Percentiles rank a stretch among this genome's conserved stretches.
Evolutionary conservation across 192 early-diverging fungal genomes (phyloP).

Genomic region (Podila clonocystis): DNA sequence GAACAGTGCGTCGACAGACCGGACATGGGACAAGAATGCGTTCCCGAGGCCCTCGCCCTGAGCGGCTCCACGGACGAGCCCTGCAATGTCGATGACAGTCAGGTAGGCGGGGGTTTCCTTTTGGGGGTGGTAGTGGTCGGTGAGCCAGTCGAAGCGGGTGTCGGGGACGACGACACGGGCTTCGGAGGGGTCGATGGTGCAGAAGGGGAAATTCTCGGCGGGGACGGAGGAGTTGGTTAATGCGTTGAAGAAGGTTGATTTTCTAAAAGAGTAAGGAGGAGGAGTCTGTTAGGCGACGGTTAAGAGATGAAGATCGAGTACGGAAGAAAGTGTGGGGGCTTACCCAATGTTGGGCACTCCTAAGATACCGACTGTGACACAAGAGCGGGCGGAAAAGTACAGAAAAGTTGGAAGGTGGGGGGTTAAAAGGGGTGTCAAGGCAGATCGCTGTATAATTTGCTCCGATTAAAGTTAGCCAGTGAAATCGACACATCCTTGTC

Average conservation of each 20-base stretch:
- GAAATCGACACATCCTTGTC: background rate
- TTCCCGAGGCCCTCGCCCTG: constrained; percentile 75
- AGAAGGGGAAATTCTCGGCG: constrained; percentile 88
- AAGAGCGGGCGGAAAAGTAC: background rate
- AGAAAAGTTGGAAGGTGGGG: background rate
- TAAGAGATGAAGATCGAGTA: background rate
- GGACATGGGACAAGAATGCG: constrained; percentile 82
- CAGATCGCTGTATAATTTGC: background rate
- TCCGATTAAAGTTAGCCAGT: too few relatives aligned
- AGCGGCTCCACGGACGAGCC: constrained; percentile 74
- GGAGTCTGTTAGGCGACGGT: background rate
- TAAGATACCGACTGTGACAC: constrained; percentile 67
- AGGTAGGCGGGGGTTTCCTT: constrained; percentile 71
- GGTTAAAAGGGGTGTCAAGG: background rate
- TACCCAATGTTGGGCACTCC: constrained; percentile 89
- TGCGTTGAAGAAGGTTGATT: constrained; percentile 67
- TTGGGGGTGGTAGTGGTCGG: constrained; percentile 66
- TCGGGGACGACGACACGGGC: constrained; percentile 77
- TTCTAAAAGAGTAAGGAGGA: constrained; percentile 11
- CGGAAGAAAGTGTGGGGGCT: constrained; percentile 1
- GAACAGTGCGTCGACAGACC: constrained; percentile 67
- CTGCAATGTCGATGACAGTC: constrained; percentile 84
- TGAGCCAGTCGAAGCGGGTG: constrained; percentile 73
- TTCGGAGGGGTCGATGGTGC: constrained; percentile 82
- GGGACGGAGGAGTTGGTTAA: constrained; percentile 59